A percentile compares a stretch with the other conserved stretches of the same genome.
These are phyloP conservation scores for Venturia oleaginea DNA, from an alignment of 2,329 filamentous ascomycete genomes.

Conservation along the genomic window DNA sequence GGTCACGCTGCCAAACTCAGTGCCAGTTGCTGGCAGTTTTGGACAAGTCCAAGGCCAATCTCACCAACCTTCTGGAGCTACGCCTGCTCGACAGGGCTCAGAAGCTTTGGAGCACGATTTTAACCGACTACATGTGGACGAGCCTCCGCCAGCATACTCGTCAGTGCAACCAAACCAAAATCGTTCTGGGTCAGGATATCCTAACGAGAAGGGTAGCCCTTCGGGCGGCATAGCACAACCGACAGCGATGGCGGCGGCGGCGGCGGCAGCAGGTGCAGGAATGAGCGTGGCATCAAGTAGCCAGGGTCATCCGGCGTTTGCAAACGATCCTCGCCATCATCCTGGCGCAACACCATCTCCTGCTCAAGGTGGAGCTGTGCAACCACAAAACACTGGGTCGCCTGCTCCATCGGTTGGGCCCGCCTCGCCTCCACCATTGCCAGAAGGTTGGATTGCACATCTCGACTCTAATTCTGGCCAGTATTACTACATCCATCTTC, in stretches of 20 bases:
- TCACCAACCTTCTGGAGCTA: background rate
- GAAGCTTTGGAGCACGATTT: slow-evolving; percentile 75
- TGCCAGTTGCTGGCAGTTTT: slow-evolving; percentile 23
- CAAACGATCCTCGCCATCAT: slow-evolving; percentile 61
- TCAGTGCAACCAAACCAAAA: slow-evolving; percentile 44
- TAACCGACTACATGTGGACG: slow-evolving; percentile 70
- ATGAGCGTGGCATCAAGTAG: slow-evolving; percentile 30
- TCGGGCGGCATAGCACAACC: slow-evolving; percentile 23
- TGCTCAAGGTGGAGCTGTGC: slow-evolving; percentile 19
- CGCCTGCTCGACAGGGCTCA: slow-evolving; percentile 33
- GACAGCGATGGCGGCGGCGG: slow-evolving; percentile 15
- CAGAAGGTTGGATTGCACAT: slow-evolving; percentile 97
- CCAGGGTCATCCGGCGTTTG: slow-evolving; percentile 76
- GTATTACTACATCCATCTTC: slow-evolving; percentile 97
- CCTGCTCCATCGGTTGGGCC: slow-evolving; percentile 46
- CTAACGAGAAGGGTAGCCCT: slow-evolving; percentile 59
- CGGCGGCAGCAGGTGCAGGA: slow-evolving; percentile 20
- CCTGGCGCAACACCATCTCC: slow-evolving; percentile 25
- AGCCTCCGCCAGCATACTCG: slow-evolving; percentile 92
- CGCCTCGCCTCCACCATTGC: slow-evolving; percentile 80
- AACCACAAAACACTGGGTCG: slow-evolving; percentile 20
- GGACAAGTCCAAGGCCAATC: background rate
- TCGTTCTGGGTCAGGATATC: slow-evolving; percentile 47
- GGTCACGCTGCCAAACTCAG: slow-evolving; percentile 41
- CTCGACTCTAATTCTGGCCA: slow-evolving; percentile 92